Conservation (phyloP, 345 rosid genomes). For the Salix suchowensis region DNA sequence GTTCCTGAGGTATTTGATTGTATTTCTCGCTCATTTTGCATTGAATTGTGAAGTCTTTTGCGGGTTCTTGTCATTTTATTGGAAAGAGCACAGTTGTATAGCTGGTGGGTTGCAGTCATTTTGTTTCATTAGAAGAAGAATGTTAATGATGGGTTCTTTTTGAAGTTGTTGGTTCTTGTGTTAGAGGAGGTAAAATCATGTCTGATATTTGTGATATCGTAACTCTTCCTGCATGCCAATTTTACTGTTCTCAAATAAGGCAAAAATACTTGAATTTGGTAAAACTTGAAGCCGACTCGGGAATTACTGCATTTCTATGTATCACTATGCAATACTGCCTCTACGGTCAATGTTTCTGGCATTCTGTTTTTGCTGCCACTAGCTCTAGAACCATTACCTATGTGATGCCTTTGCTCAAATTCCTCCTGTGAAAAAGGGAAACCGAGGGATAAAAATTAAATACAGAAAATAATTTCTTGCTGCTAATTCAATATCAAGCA, state of each 20-base stretch:
- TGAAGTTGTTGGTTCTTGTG: background rate
- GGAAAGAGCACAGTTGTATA: background rate
- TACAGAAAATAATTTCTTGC: background rate
- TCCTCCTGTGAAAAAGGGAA: background rate
- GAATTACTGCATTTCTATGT: background rate
- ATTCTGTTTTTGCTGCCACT: background rate
- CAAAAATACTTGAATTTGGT: background rate
- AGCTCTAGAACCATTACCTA: background rate
- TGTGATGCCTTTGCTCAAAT: background rate
- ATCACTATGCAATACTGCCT: background rate
- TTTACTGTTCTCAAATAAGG: background rate
- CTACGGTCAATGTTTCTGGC: background rate
- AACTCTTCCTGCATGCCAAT: background rate
- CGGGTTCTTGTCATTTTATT: background rate
- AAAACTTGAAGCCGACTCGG: background rate
- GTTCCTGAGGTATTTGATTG: conserved; percentile 48
- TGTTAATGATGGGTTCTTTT: background rate
- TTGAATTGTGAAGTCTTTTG: background rate
- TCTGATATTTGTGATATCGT: background rate
- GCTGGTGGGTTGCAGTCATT: background rate
- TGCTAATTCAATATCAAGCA: background rate
- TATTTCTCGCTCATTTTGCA: background rate
- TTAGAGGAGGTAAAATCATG: background rate
- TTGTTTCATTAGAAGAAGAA: background rate
- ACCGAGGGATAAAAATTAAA: background rate